phyloP scores from a whole-genome alignment of 192 early-diverging fungal species.

The Coemansia sp. region DNA sequence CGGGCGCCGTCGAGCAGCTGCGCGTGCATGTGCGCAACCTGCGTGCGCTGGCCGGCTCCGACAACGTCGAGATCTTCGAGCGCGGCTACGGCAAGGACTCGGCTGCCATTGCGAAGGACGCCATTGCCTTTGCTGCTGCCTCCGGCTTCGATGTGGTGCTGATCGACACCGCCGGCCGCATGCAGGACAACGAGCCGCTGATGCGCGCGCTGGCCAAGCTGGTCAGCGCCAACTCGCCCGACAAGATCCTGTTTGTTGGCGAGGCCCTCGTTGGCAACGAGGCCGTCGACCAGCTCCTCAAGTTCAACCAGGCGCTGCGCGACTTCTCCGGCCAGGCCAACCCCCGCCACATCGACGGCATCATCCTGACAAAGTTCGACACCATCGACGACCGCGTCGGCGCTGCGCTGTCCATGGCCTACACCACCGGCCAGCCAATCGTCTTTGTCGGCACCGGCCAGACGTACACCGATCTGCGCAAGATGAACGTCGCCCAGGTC shows the following conservation, averaged over 20 bases:
- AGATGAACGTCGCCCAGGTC: slow-evolving; percentile 78
- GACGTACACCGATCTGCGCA: slow-evolving; percentile 93
- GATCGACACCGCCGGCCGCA: slow-evolving; percentile 94
- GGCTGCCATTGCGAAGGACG: slow-evolving; percentile 93
- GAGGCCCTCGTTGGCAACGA: slow-evolving; percentile 97
- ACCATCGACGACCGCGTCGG: slow-evolving; percentile 97
- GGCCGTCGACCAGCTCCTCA: slow-evolving; percentile 92
- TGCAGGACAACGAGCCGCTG: slow-evolving; percentile 98
- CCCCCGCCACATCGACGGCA: slow-evolving; percentile 92
- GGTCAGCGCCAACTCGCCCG: slow-evolving; percentile 85
- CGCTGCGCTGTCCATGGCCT: slow-evolving; percentile 94
- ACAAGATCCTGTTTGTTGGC: slow-evolving; percentile 97
- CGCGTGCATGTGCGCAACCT: slow-evolving; percentile 88
- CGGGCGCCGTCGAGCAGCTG: slow-evolving; percentile 94
- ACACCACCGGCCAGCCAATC: slow-evolving; percentile 92
- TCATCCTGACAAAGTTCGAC: slow-evolving; percentile 96
- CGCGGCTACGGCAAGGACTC: slow-evolving; percentile 97
- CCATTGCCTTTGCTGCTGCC: slow-evolving; percentile 74
- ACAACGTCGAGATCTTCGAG: slow-evolving; percentile 86
- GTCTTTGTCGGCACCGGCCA: slow-evolving; percentile 97
- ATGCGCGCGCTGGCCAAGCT: slow-evolving; percentile 96
- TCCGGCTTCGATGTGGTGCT: slow-evolving; percentile 87
- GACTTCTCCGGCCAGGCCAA: slow-evolving; percentile 81
- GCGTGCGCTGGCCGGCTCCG: slow-evolving; percentile 67
- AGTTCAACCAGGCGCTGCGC: slow-evolving; percentile 92